Evolutionary conservation across 73 alveolate genomes (phyloP).

Genomic region (Stentor coeruleus): DNA sequence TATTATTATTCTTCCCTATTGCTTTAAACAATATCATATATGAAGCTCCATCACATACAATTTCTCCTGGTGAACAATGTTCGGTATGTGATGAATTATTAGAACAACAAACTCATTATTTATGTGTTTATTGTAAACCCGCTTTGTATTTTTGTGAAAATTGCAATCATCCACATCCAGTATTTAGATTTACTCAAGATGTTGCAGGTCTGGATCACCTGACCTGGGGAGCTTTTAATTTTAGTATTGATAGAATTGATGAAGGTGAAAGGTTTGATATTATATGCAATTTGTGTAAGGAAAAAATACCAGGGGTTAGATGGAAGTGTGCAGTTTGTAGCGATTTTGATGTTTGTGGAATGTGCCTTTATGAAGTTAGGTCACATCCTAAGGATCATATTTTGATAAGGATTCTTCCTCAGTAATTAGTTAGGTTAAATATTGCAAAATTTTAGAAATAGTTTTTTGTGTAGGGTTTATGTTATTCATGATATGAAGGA

Average conservation of each 20-base stretch:
- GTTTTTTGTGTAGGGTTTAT: too few relatives aligned
- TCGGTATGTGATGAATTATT: background rate
- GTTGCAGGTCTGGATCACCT: background rate
- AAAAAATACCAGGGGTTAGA: background rate
- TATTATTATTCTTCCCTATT: background rate
- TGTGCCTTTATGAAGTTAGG: background rate
- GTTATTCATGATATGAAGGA: too few relatives aligned
- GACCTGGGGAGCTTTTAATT: constrained; percentile 5
- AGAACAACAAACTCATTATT: background rate
- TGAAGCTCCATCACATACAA: background rate
- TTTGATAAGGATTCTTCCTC: background rate
- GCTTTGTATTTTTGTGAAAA: background rate
- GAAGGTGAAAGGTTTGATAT: background rate
- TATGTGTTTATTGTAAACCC: background rate
- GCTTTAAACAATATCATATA: background rate
- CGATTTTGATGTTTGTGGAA: background rate
- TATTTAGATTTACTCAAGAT: background rate
- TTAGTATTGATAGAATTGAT: background rate
- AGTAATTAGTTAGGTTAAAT: too few relatives aligned
- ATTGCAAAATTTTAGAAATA: too few relatives aligned
- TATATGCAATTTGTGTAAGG: background rate
- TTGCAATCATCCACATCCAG: background rate
- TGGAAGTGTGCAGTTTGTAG: constrained; percentile 4
- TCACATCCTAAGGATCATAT: background rate
- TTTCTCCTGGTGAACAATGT: background rate